Base-by-base conservation (phyloP, 768 basidiomycete species). In the Auricularia heimuer region DNA sequence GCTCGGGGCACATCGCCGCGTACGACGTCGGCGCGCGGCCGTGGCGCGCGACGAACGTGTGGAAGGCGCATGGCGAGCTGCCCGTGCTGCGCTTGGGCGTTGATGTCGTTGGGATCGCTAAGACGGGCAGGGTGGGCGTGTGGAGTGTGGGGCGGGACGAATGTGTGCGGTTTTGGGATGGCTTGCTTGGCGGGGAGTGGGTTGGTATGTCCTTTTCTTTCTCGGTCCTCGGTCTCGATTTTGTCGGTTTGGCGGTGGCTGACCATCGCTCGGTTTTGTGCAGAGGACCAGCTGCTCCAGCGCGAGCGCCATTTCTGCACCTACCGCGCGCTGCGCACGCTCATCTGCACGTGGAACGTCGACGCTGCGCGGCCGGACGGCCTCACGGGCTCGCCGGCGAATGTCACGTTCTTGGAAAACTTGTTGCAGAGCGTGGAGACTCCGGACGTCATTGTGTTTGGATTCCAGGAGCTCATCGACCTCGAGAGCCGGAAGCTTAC, bases 381-480 rank as follows among this genome's bases (percentile, higher is more conserved):
- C 6, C 79, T 98, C 0, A 45, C 54, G 11, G 84, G 85, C 24
- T 82, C 83, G n/a, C 71, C 80, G 2, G 85, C 83, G n/a, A 98
- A 94, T 73, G 75, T 83, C 65, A 83, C 79, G 65, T 94, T 98
- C 78, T 77, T 99, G n/a, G 78, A 82, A n/a, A 82, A 92, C 24
- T 85, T 83, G 2, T 78, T 98, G 11, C 79, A 74, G 3, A 90
- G 87, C 70, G 85, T 88, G 44, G 85, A 90, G 12, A 70, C 75
- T 11, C 91, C 96, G 2, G 95, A 98, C 68, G 87, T 98, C 69
- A 89, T 99, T 68, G 83, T 86, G 3, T 96, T 99, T 70, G 94
- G 94, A 1, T 89, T 98, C 75, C 96, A 99, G 75, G 96, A 98
- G 76, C 83, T 98, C 45, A 92, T 99, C 66, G 94, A 97, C 72